Percentiles rank a stretch among this genome's conserved stretches.
Conservation (phyloP, 2,329 filamentous ascomycete species). For the Cladophialophora bantiana region DNA sequence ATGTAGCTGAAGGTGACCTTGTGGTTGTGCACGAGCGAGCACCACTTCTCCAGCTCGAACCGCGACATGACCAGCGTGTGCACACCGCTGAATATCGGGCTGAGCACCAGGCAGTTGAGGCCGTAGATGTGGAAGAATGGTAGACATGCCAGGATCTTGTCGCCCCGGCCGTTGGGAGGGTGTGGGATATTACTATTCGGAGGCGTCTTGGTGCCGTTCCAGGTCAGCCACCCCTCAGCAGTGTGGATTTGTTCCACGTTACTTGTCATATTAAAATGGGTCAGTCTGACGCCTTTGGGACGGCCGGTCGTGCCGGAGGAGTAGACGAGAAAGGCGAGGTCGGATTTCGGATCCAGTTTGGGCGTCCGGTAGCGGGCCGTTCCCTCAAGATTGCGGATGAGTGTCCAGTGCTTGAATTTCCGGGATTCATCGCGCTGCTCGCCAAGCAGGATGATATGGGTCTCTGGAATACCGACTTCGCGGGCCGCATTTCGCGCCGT, state of each 20-base stretch:
- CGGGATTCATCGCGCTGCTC: constrained; percentile 67
- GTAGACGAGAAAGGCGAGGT: constrained; percentile 86
- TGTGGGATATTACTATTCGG: constrained; percentile 38
- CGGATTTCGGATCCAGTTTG: constrained; percentile 70
- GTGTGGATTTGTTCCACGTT: constrained; percentile 68
- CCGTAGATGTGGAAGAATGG: constrained; percentile 95
- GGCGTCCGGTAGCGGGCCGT: constrained; percentile 66
- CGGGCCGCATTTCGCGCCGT: constrained; percentile 72
- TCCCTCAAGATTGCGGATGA: constrained; percentile 65
- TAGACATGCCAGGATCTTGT: constrained; percentile 78
- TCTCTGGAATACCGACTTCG: constrained; percentile 71
- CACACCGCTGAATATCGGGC: constrained; percentile 70
- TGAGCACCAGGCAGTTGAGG: constrained; percentile 75
- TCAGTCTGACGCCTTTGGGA: constrained; percentile 89
- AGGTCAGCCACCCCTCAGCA: constrained; percentile 64
- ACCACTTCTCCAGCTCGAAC: constrained; percentile 83
- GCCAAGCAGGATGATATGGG: constrained; percentile 78
- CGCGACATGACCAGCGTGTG: constrained; percentile 75
- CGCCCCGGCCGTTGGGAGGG: constrained; percentile 61
- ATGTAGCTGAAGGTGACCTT: constrained; percentile 80
- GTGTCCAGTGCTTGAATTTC: constrained; percentile 74
- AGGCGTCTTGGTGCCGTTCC: constrained; percentile 59
- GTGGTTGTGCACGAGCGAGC: constrained; percentile 75
- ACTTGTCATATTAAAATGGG: constrained; percentile 80
- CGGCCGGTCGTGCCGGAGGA: constrained; percentile 88